Base-by-base conservation (phyloP, 345 rosid species). In the Odontarrhena argentea region DNA sequence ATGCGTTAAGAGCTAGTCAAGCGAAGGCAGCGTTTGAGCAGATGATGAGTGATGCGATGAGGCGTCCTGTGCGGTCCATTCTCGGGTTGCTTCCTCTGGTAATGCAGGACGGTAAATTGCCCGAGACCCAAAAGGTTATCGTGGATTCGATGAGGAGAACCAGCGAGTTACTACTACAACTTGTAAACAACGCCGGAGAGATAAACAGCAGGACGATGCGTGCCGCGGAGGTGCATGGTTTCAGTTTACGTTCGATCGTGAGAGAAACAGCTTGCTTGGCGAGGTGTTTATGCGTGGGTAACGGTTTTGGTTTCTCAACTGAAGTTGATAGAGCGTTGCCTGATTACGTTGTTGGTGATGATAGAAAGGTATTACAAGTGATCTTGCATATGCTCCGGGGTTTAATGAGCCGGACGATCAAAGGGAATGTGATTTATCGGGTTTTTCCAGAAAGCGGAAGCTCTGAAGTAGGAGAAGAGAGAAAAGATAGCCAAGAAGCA, bases 1-100 rank as follows among this genome's bases (percentile, higher is more conserved):
- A 86, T 13, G 97, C 97, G 26, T 56, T 87, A 82, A 87, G 91
- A 87, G 98, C 98, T 37, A 92, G 85, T 63, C 82, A 81, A 58
- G 94, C 97, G 0, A 88, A 93, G 58, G 80, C 70, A 56, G 87
- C 87, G 0, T 90, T 92, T 53, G 91, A 86, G 76, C 82, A 87
- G 77, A 89, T 87, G 55, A 92, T 92, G 92, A 84, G 87, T 11
- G 83, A 90, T 67, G 87, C 93, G 1, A 82, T 89, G 92, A 90
- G 86, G 69, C 81, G 78, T 72, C 98, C 98, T 1, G 83, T 90
- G 82, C 81, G 82, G 73, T 84, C 96, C 1, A 82, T 92, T 63
- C 75, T 81, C 15, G 86, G 93, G 22, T 57, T 87, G 79, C 79
- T 90, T 59, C 91, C 98, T 3, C 78, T 84, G 68, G 65, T 92